These are phyloP conservation scores for Microcyclospora pomicola DNA, from an alignment of 2,329 filamentous ascomycete species.

Conservation along the genomic window DNA sequence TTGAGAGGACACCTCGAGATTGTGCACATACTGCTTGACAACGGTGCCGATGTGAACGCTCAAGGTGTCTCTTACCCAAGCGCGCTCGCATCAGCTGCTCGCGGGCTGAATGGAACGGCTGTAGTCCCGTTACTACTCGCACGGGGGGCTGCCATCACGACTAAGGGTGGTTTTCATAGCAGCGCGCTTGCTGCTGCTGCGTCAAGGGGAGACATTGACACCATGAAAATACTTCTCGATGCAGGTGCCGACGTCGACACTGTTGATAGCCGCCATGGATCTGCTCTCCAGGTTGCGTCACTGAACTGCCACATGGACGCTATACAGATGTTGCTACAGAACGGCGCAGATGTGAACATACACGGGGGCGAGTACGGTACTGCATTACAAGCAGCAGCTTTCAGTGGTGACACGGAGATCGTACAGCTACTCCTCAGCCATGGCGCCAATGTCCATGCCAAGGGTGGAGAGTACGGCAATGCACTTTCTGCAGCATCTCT, in stretches of 20 bases:
- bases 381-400: conserved; percentile 5
- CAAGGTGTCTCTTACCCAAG: conserved; percentile 1
- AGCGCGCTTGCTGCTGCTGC: conserved; percentile 9
- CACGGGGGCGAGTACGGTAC: neutral
- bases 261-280: neutral
- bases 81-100: conserved; percentile 3
- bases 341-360: conserved; percentile 7
- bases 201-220: conserved; percentile 1
- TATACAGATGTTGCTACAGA: conserved; percentile 3
- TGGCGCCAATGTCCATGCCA: conserved; percentile 8
- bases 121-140: conserved; percentile 7
- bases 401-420: conserved; percentile 1
- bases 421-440: conserved; percentile 6
- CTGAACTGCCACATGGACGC: neutral
- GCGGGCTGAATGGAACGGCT: neutral
- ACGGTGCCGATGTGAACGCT: conserved; percentile 7
- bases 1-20: conserved; percentile 1
- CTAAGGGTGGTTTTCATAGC: conserved; percentile 2
- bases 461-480: conserved; percentile 2
- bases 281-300: conserved; percentile 1
- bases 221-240: conserved; percentile 7
- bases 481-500: conserved; percentile 5
- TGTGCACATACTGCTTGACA: conserved; percentile 5
- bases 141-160: conserved; percentile 5
- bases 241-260: conserved; percentile 8